Conservation (phyloP, 2,329 filamentous ascomycete genomes). For the Penicillium brasilianum region DNA sequence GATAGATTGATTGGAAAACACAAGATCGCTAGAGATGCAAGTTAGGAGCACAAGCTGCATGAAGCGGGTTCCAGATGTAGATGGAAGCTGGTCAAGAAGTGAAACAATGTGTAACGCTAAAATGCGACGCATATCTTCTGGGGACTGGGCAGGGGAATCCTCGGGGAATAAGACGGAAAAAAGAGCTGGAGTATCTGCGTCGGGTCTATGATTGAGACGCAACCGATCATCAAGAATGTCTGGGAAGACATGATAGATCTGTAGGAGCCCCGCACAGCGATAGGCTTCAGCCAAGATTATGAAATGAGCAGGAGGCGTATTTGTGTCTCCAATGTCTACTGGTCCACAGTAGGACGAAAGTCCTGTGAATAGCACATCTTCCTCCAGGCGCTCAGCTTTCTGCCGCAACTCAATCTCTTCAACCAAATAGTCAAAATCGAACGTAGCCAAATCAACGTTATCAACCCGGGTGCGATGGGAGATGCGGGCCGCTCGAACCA, state of each 20-base stretch:
- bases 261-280: slow-evolving; percentile 28
- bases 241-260: slow-evolving; percentile 33
- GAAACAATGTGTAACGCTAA: slow-evolving; percentile 30
- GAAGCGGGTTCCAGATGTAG: slow-evolving; percentile 30
- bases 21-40: slow-evolving; percentile 32
- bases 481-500: slow-evolving; percentile 25
- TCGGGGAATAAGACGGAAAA: slow-evolving; percentile 25
- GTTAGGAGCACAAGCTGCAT: slow-evolving; percentile 29
- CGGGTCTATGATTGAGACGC: slow-evolving; percentile 13
- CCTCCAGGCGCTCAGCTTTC: slow-evolving; percentile 27
- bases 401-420: slow-evolving; percentile 28
- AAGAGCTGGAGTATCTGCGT: slow-evolving; percentile 19
- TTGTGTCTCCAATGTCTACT: slow-evolving; percentile 30
- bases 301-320: slow-evolving; percentile 31
- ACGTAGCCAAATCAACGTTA: slow-evolving; percentile 16
- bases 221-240: slow-evolving; percentile 28
- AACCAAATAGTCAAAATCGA: slow-evolving; percentile 26
- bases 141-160: slow-evolving; percentile 14
- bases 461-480: slow-evolving; percentile 20
- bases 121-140: slow-evolving; percentile 24
- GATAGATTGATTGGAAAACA: slow-evolving; percentile 27
- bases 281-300: slow-evolving; percentile 31
- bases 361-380: slow-evolving; percentile 27
- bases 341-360: slow-evolving; percentile 31
- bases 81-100: slow-evolving; percentile 28